Base-by-base conservation (phyloP, 2,329 filamentous ascomycete genomes). In the Pseudogymnoascus sp. region DNA sequence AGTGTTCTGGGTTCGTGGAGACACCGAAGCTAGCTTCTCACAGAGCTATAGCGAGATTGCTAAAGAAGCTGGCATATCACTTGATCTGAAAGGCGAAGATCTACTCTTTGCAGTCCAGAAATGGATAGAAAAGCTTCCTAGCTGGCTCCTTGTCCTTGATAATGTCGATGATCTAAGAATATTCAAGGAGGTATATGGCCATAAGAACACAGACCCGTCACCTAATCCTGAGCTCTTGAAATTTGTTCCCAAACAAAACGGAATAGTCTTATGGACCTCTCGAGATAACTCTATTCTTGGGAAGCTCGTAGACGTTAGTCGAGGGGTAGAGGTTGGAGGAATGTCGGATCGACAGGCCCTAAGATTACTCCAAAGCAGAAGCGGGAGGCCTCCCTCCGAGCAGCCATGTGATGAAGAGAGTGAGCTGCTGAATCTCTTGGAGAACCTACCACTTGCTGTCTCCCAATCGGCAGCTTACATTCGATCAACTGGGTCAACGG, bases 1-100 rank as follows among this genome's bases (percentile, higher is more conserved):
- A 0, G 66, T 77, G 1, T 75, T 76, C 62, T 77, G 72, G 74
- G 71, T 76, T 1, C 72, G 75, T 61, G 74, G 74, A 9, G 69
- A 74, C 59, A 72, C 61, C 58, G 64, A 70, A 35, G 66, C 68
- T 9, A 74, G 70, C 2, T 74, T 77, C 59, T 44, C 62, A 1
- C 65, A 70, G 8, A 71, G 71, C 62, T 76, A 73, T 42, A 69
- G 66, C 44, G 61, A 58, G 0, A 73, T 77, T 41, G 71, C 72
- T 0, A 68, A 59, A 35, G 65, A 61, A 2, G 60, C 74, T 0
- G 67, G 68, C 1, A 17, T 75, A 2, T 55, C 62, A 1, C 29
- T 21, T 6, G 64, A 63, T 41, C 62, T 70, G 2, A 64, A 68
- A 33, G 68, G 63, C 4, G 17, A 66, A 17, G 66, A 70, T 8